Evolutionary conservation across 108 stramenopile species (phyloP), one percentile per base, ranked within the genome.

Genomic region (Fragilaria radians): DNA sequence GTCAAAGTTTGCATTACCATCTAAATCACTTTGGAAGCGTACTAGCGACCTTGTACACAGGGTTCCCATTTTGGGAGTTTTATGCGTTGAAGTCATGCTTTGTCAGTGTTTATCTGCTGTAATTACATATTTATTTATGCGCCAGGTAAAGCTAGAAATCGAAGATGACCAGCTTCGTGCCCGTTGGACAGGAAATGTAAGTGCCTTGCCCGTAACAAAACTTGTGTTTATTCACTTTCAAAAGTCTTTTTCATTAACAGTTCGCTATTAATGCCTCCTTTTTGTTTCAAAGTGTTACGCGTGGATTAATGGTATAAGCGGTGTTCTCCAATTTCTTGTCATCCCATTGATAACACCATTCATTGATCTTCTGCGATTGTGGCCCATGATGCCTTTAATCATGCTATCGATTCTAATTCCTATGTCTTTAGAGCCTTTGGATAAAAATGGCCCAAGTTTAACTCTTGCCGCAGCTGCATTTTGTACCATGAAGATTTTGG

Each of bases 311-410:
- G 75, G 72, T 18, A 51, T 68, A 11, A 69, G 67, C 51, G 81
- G 81, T 4, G 27, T 77, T 0, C 42, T 82, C n/a, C 81, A 82
- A 70, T 82, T 82, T 63, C 63, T 73, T 24, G 57, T 77, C 57
- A 63, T 82, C 0, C 81, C 81, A 24, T 32, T 79, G 3, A 22
- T 72, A 9, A 26, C 68, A 32, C 68, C 62, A 32, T 51, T 65
- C 19, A 46, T 63, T 5, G 53, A 77, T 28, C 49, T 65, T 2
- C 68, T 67, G 45, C 53, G 57, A 5, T 46, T 82, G 55, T 82
- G 78, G 78, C 30, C 76, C 0, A 49, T 74, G 9, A 79, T 79
- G 75, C 78, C 81, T 2, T 52, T 51, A 0, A 25, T 73, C 5
- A 82, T 82, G 78, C 46, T 78, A 34, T 52, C 46, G 2, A 42